Base-by-base conservation (phyloP, 345 rosid genomes). In the Gossypium bickii region DNA sequence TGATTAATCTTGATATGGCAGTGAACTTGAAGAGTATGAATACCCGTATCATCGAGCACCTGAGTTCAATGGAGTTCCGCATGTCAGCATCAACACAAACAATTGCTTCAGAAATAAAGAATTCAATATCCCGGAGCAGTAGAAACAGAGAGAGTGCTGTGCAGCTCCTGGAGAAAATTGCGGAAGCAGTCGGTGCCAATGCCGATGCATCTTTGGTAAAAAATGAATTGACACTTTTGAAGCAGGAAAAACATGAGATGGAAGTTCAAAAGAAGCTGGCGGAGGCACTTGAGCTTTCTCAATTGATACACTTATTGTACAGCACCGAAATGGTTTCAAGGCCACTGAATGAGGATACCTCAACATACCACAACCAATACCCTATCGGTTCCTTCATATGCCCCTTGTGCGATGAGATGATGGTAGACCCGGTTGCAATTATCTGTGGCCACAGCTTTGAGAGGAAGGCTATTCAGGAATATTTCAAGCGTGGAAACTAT, bases 361-460 rank as follows among this genome's bases (percentile, higher is more conserved):
- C 72, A 17, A 11, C 56, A 7, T 52, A 51, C 72, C 82, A 29
- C 72, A 81, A 49, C 56, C 77, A 75, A 41, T 77, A 73, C 77
- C 86, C 77, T 0, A 68, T 82, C 11, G 80, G 25, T 70, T 78
- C 89, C 25, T 76, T 86, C 73, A 56, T 67, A 62, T 86, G 87
- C 74, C 83, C 83, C 3, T 64, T 86, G 68, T 76, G 81, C 78
- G 78, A 81, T 64, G 84, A 79, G 78, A 76, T 86, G 78, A 82
- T 86, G 89, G 34, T 34, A 9, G 89, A 86, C 53, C 87, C 87
- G 1, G 87, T 84, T 1, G 86, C 87, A 6, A 73, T 87, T 47
- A 52, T 75, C 18, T 87, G 86, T 1, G 86, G 90, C 55, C 88
- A 83, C 74, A 85, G 90, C 80, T 87, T 87, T 64, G 86, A 85